Percentiles rank a stretch among this genome's conserved stretches.
phyloP scores from a whole-genome alignment of 1,284 basidiomycete genomes.

The Pseudozyma sp. region DNA sequence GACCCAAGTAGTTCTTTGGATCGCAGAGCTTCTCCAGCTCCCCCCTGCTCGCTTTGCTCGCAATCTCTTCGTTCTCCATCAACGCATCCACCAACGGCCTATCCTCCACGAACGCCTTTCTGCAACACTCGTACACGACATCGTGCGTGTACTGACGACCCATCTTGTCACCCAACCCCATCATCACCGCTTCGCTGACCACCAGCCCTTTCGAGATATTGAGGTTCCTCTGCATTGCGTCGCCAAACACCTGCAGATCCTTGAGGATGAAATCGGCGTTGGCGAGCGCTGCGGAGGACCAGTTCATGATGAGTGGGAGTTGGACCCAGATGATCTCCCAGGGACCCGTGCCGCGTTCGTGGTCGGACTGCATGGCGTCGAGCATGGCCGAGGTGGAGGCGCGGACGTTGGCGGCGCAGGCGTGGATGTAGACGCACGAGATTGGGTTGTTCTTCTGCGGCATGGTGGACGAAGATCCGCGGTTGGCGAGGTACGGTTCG shows the following conservation, averaged over 20 bases:
- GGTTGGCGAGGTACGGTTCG: constrained; percentile 6
- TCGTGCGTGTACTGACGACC: constrained; percentile 7
- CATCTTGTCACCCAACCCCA: constrained; percentile 1
- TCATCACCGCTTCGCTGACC: constrained; percentile 4
- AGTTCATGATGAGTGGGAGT: constrained; percentile 11
- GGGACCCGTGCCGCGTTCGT: constrained; percentile 8
- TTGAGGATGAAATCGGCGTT: constrained; percentile 8
- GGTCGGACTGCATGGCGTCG: constrained; percentile 9
- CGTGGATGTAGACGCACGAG: constrained; percentile 11
- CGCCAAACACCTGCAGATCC: constrained; percentile 1
- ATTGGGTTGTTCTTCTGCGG: constrained; percentile 10
- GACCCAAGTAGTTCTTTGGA: constrained; percentile 4
- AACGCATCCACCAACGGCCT: constrained; percentile 4
- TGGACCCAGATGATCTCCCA: constrained; percentile 11
- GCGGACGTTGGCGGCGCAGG: constrained; percentile 5
- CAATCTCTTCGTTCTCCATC: constrained; percentile 4
- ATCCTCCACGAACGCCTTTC: constrained; percentile 1
- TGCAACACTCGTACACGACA: constrained; percentile 4
- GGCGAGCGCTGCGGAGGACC: constrained; percentile 3
- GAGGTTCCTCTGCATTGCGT: constrained; percentile 2
- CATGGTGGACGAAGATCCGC: constrained; percentile 5
- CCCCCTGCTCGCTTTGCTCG: background rate
- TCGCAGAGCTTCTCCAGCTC: constrained; percentile 7
- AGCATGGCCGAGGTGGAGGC: background rate
- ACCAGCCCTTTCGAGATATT: background rate